Percentiles rank a stretch among this genome's conserved stretches.
Evolutionary conservation across 345 rosid genomes (phyloP).

Genomic region (Corchorus capsularis): DNA sequence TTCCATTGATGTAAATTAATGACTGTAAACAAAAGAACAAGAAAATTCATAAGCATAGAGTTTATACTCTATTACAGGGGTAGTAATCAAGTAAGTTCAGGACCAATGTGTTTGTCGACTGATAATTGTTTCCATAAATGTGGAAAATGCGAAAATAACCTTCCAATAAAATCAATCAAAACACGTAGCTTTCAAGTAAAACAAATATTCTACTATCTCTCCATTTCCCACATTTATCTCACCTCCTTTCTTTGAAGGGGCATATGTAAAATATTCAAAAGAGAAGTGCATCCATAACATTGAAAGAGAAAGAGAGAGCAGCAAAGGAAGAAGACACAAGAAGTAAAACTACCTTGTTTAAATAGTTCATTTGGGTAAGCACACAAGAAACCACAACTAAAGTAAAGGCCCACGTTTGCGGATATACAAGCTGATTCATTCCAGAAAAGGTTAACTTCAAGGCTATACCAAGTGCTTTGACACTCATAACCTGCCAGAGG

Average conservation of each 20-base stretch:
- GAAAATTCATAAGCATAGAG: neutral
- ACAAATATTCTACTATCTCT: neutral
- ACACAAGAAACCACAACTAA: conserved; percentile 63
- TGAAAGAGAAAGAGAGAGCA: neutral
- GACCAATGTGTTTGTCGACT: neutral
- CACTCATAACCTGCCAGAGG: conserved; percentile 72
- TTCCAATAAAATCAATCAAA: neutral
- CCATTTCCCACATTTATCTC: neutral
- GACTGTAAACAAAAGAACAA: neutral
- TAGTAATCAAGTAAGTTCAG: neutral
- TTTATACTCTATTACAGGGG: neutral
- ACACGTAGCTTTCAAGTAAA: neutral
- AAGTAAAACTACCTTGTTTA: conserved; percentile 56
- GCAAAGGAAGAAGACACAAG: neutral
- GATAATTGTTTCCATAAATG: too few relatives aligned
- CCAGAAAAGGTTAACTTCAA: conserved; percentile 79
- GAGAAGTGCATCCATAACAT: neutral
- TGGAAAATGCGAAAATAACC: neutral
- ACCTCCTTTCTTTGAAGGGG: neutral
- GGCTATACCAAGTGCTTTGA: conserved; percentile 82
- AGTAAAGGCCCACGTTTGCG: conserved; percentile 75
- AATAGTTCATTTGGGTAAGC: conserved; percentile 72
- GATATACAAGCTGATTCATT: conserved; percentile 69
- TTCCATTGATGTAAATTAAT: neutral
- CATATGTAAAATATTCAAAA: neutral